Conservation (phyloP, 2,329 filamentous ascomycete genomes). For the Aspergillus eucalypticola region DNA sequence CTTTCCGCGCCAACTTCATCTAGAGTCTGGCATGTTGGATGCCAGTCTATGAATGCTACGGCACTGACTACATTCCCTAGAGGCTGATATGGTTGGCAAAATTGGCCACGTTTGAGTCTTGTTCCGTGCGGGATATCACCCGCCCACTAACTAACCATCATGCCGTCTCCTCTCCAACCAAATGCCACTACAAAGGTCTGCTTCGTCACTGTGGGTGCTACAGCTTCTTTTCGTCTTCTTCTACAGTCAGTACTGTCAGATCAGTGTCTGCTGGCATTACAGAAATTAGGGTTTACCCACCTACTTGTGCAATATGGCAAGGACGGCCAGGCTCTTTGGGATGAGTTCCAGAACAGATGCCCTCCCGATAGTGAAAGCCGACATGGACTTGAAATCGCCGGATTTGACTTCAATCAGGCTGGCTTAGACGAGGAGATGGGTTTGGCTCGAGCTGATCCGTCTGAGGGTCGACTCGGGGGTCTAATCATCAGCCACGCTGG, state of each 20-base stretch:
- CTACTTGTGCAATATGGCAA: constrained; percentile 80
- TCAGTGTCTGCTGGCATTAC: constrained; percentile 64
- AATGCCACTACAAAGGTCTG: constrained; percentile 52
- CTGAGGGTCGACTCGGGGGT: constrained; percentile 54
- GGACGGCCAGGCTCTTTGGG: constrained; percentile 59
- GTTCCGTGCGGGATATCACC: no score
- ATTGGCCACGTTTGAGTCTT: no score
- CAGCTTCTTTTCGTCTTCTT: constrained; percentile 75
- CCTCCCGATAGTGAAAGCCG: constrained; percentile 24
- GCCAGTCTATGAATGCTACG: neutral
- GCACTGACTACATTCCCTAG: no score
- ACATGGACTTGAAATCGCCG: constrained; percentile 55
- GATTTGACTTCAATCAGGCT: constrained; percentile 66
- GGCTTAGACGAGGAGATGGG: constrained; percentile 63
- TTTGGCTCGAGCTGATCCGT: constrained; percentile 50
- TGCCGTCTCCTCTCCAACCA: constrained; percentile 13
- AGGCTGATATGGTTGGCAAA: no score
- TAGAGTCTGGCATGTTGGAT: neutral
- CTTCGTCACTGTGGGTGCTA: constrained; percentile 91
- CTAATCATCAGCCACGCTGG: constrained; percentile 88
- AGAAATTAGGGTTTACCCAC: constrained; percentile 63
- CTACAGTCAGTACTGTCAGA: constrained; percentile 65
- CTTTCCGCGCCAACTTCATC: neutral
- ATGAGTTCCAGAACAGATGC: constrained; percentile 34
- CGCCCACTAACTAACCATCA: constrained; percentile 4